These are phyloP conservation scores for Saturnispora gosingensis DNA, from an alignment of 805 yeast species.

Conservation along the genomic window DNA sequence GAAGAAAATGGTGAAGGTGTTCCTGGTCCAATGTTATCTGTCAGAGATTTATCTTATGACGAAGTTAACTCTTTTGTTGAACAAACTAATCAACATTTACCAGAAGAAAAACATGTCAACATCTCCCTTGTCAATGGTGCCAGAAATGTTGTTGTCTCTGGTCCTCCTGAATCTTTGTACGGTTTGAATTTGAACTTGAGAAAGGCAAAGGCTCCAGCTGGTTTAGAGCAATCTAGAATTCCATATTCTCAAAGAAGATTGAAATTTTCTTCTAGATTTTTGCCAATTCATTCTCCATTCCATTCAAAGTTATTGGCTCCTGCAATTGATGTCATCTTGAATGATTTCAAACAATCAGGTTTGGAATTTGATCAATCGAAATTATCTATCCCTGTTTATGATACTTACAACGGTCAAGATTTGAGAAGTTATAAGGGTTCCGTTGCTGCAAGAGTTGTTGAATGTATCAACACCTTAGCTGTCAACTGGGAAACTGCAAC, in stretches of 20 bases:
- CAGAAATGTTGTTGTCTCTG: constrained; percentile 87
- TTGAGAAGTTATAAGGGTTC: constrained; percentile 49
- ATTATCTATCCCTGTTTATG: constrained; percentile 80
- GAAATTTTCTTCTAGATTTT: constrained; percentile 84
- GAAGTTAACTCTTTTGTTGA: constrained; percentile 75
- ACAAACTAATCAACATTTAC: constrained; percentile 87
- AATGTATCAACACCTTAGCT: constrained; percentile 78
- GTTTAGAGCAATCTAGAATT: constrained; percentile 89
- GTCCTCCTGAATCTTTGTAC: constrained; percentile 96
- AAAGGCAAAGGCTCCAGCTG: constrained; percentile 89
- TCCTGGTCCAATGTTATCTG: constrained; percentile 96
- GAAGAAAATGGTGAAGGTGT: constrained; percentile 90
- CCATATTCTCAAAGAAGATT: constrained; percentile 92
- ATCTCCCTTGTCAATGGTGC: constrained; percentile 94
- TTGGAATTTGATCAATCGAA: constrained; percentile 47
- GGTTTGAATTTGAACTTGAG: constrained; percentile 90
- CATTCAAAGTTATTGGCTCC: constrained; percentile 78
- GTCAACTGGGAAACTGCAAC: constrained; percentile 96
- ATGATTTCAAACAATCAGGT: constrained; percentile 52
- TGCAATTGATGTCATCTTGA: constrained; percentile 57
- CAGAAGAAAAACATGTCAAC: constrained; percentile 81
- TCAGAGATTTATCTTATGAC: constrained; percentile 74
- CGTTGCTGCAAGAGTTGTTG: constrained; percentile 59
- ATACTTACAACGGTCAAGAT: constrained; percentile 79
- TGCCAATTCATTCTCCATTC: constrained; percentile 95